phyloP scores from a whole-genome alignment of 176 grass and related monocot species.

The Avena insularis region DNA sequence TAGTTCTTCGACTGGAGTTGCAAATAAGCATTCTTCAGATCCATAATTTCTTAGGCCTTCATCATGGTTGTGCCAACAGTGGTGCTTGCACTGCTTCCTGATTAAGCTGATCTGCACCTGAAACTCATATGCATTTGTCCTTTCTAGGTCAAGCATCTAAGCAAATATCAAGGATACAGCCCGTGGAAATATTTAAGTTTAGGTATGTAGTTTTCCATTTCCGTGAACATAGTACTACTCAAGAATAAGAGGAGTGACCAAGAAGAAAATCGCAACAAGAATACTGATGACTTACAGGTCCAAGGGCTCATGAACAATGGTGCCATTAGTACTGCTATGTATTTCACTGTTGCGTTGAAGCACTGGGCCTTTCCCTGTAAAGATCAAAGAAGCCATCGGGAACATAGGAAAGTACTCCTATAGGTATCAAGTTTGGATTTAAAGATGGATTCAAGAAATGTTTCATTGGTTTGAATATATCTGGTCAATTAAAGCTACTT shows the following conservation, averaged over 20 bases:
- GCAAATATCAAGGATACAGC: conserved; percentile 42
- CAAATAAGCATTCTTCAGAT: neutral
- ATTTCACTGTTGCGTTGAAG: conserved; percentile 61
- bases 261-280: conserved; percentile 60
- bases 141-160: conserved; percentile 56
- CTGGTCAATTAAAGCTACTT: too few relatives aligned
- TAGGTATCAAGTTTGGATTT: too few relatives aligned
- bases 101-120: neutral
- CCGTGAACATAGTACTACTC: neutral
- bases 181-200: too few relatives aligned
- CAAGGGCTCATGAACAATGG: conserved; percentile 84
- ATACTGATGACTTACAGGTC: conserved; percentile 72
- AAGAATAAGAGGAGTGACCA: conserved; percentile 46
- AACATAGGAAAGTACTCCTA: too few relatives aligned
- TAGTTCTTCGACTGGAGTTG: neutral
- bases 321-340: conserved; percentile 61
- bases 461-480: too few relatives aligned
- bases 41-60: neutral
- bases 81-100: conserved; percentile 50
- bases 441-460: too few relatives aligned
- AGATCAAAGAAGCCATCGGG: too few relatives aligned
- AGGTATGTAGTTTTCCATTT: neutral
- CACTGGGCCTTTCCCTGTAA: conserved; percentile 65
- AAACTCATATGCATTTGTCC: neutral
- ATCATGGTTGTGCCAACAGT: conserved; percentile 43